Evolutionary conservation across 495 filamentous ascomycete species (phyloP).

Genomic region (Aspergillus mulundensis): DNA sequence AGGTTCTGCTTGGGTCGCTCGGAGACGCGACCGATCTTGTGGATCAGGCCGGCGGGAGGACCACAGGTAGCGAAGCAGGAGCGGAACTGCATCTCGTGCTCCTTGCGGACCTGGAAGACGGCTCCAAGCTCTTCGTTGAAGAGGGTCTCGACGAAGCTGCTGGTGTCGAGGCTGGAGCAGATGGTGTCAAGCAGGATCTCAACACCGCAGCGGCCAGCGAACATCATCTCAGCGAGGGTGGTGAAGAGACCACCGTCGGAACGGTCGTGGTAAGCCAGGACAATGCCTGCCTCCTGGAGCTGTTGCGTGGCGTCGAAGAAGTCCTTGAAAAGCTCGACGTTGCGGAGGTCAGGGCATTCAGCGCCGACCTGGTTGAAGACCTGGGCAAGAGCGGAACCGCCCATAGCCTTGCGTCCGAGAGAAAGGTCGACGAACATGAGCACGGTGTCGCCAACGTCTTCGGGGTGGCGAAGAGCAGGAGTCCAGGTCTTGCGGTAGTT

Average conservation of each 20-base stretch:
- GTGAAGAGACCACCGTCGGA: constrained; percentile 94
- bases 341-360: constrained; percentile 78
- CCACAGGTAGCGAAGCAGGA: constrained; percentile 90
- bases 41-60: constrained; percentile 73
- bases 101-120: constrained; percentile 87
- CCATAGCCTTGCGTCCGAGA: constrained; percentile 69
- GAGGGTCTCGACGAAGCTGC: constrained; percentile 66
- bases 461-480: constrained; percentile 71
- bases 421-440: constrained; percentile 91
- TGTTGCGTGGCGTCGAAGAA: constrained; percentile 88
- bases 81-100: constrained; percentile 78
- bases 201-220: constrained; percentile 87
- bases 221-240: constrained; percentile 95
- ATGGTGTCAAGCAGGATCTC: constrained; percentile 79
- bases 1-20: constrained; percentile 71
- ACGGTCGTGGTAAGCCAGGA: constrained; percentile 91
- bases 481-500: constrained; percentile 88
- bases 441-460: constrained; percentile 86
- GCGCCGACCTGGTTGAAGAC: constrained; percentile 84
- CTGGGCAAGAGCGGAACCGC: constrained; percentile 90
- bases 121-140: constrained; percentile 98
- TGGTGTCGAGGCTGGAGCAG: constrained; percentile 47
- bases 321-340: constrained; percentile 76
- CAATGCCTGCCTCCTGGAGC: constrained; percentile 79
- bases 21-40: constrained; percentile 73